Percentiles rank a stretch among this genome's conserved stretches.
Conservation (phyloP, 352 stramenopile genomes). For the Thalassiosira sp. region DNA sequence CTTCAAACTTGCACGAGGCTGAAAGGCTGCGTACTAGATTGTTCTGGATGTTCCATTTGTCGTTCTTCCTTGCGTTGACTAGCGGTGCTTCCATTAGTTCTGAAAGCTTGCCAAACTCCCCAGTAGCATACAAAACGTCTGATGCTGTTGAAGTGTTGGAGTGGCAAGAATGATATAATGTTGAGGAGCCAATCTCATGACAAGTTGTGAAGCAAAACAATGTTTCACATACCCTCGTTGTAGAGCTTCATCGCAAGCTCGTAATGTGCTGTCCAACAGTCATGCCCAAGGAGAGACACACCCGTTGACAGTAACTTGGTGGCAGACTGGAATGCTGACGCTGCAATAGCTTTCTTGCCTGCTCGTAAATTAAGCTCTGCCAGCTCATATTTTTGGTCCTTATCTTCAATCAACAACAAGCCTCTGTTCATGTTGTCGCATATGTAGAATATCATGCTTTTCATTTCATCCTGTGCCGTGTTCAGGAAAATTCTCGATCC, state of each 20-base stretch:
- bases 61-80: conserved; percentile 24
- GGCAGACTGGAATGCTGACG: conserved; percentile 54
- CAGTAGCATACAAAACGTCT: conserved; percentile 44
- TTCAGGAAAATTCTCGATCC: conserved; percentile 54
- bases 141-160: no score
- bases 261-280: conserved; percentile 53
- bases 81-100: conserved; percentile 28
- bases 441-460: conserved; percentile 49
- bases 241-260: conserved; percentile 50
- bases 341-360: conserved; percentile 47
- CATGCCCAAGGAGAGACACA: conserved; percentile 42
- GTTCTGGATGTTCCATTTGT: conserved; percentile 49
- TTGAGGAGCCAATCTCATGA: no score
- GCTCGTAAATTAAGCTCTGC: conserved; percentile 53
- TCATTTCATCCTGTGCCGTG: conserved; percentile 29
- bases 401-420: conserved; percentile 24
- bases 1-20: no score
- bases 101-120: conserved; percentile 33
- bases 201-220: conserved; percentile 25
- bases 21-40: conserved; percentile 38
- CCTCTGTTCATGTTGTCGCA: conserved; percentile 50
- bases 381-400: conserved; percentile 52
- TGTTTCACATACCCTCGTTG: conserved; percentile 37
- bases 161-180: conserved; percentile 1
- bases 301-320: conserved; percentile 53